phyloP scores from a whole-genome alignment of 1,284 basidiomycete genomes.

The Trametes sp. region DNA sequence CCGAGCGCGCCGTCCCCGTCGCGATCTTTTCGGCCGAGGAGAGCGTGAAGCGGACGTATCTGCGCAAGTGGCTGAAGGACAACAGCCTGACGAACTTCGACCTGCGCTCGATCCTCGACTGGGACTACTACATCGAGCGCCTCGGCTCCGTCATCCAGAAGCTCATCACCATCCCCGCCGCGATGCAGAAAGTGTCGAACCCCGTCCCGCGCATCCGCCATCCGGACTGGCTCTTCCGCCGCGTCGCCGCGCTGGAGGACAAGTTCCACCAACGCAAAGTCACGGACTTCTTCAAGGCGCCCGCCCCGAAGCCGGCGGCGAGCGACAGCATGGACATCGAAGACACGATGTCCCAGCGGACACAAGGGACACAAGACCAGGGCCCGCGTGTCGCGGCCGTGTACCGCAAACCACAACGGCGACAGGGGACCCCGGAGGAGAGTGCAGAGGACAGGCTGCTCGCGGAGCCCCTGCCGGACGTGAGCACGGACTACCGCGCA shows the following conservation, averaged over 20 bases:
- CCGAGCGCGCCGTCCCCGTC: conserved; percentile 97
- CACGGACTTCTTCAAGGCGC: conserved; percentile 89
- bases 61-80: conserved; percentile 98
- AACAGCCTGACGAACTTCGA: conserved; percentile 90
- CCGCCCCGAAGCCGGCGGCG: conserved; percentile 44
- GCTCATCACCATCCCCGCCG: conserved; percentile 98
- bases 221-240: conserved; percentile 96
- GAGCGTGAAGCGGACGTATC: conserved; percentile 87
- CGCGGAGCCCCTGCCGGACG: conserved; percentile 60
- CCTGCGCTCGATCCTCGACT: conserved; percentile 94
- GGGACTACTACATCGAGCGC: conserved; percentile 98
- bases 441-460: conserved; percentile 43
- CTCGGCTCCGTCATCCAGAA: conserved; percentile 99
- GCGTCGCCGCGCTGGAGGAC: conserved; percentile 91
- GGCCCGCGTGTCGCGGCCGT: conserved; percentile 59
- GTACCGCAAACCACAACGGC: conserved; percentile 55
- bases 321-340: conserved; percentile 66
- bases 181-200: conserved; percentile 97
- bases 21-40: conserved; percentile 98
- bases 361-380: conserved; percentile 2
- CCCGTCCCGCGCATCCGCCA: conserved; percentile 96
- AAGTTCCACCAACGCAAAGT: conserved; percentile 99
- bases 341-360: conserved; percentile 52
- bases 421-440: conserved; percentile 49
- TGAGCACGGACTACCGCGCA: conserved; percentile 71